Conservation (phyloP, 805 yeast species). For the Candida michaelii region DNA sequence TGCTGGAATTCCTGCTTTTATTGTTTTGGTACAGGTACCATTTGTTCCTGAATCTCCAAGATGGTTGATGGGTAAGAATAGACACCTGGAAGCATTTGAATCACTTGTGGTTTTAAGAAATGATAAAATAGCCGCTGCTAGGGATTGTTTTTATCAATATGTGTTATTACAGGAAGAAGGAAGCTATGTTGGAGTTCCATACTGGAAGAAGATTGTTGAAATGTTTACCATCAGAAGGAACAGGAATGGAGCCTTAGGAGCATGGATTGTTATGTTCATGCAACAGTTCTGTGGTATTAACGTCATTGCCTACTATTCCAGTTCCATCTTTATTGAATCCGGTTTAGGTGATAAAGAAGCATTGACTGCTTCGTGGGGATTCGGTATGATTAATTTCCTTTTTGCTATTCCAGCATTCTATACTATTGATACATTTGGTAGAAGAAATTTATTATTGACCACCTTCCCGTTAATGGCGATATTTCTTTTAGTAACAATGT, state of each 20-base stretch:
- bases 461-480: conserved; percentile 65
- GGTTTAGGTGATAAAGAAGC: conserved; percentile 64
- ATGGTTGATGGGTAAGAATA: conserved; percentile 60
- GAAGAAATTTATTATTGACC: conserved; percentile 57
- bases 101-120: conserved; percentile 48
- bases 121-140: conserved; percentile 55
- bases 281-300: conserved; percentile 92
- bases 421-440: conserved; percentile 76
- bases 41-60: conserved; percentile 71
- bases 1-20: conserved; percentile 55
- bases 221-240: conserved; percentile 74
- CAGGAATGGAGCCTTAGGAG: conserved; percentile 77
- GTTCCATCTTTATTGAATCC: conserved; percentile 69
- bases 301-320: conserved; percentile 83
- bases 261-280: conserved; percentile 83
- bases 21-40: conserved; percentile 50
- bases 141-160: conserved; percentile 61
- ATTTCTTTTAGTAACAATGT: conserved; percentile 61
- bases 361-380: conserved; percentile 80
- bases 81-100: conserved; percentile 50
- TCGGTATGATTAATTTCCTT: conserved; percentile 75
- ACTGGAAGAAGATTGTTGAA: conserved; percentile 48
- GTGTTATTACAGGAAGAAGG: conserved; percentile 61
- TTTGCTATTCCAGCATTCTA: conserved; percentile 83
- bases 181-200: conserved; percentile 43